Percentiles rank a stretch among this genome's conserved stretches.
Evolutionary conservation across 2,329 filamentous ascomycete species (phyloP).

Genomic region (Trichothecium sympodiale): DNA sequence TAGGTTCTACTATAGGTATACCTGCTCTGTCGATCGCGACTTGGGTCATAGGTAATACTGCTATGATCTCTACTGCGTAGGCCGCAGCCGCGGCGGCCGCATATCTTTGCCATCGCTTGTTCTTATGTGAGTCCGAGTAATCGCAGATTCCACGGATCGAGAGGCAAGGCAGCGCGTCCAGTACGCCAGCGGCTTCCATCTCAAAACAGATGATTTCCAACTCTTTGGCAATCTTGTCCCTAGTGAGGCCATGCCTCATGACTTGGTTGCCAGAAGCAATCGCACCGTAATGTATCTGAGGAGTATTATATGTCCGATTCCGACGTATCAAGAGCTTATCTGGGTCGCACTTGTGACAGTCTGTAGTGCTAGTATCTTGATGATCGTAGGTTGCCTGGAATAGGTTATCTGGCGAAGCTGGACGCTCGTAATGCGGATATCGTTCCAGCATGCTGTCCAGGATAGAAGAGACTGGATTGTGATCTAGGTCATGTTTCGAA

Average conservation of each 20-base stretch:
- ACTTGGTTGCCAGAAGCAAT: conserved; percentile 10
- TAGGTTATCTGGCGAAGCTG: conserved; percentile 1
- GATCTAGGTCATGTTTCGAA: neutral
- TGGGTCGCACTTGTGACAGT: conserved; percentile 4
- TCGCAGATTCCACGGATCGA: conserved; percentile 25
- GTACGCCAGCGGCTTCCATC: conserved; percentile 17
- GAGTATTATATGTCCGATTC: neutral
- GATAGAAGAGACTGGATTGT: neutral
- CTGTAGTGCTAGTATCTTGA: neutral
- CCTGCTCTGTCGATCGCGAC: neutral
- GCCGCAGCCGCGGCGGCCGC: conserved; percentile 21
- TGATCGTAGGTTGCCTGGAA: conserved; percentile 2
- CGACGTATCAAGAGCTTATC: conserved; percentile 2
- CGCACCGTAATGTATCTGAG: conserved; percentile 6
- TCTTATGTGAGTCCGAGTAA: conserved; percentile 27
- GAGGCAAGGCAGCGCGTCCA: conserved; percentile 16
- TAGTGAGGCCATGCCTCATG: conserved; percentile 11
- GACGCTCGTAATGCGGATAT: neutral
- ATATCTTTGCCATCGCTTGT: conserved; percentile 22
- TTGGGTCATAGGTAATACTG: no score
- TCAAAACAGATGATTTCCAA: conserved; percentile 13
- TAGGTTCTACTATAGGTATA: no score
- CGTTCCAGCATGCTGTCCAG: no score
- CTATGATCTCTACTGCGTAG: neutral
- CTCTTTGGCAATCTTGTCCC: conserved; percentile 8